Evolutionary conservation across 139 green algal genomes (phyloP), one percentile per base, ranked within the genome.

Genomic region (Axilococcus clingmanii): DNA sequence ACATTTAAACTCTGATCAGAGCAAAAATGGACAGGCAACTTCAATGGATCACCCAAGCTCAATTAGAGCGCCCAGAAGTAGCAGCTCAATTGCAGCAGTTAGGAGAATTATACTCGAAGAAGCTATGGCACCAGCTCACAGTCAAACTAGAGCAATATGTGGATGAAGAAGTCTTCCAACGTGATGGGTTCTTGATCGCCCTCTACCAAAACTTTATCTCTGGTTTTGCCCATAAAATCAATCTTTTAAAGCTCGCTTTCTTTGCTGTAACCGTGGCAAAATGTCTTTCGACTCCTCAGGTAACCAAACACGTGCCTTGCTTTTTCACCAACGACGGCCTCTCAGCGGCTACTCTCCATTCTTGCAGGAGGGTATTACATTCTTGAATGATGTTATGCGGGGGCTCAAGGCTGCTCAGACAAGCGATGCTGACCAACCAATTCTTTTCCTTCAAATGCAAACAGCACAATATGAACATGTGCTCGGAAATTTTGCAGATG

Each of bases 51-150:
- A 67, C 82, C 63, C 8, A 48, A 12, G 56, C 82, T 29, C 64
- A 75, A 23, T 46, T 41, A 3, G 40, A 80, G 40, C 40, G 61
- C 17, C 83, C 82, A 2, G 64, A 74, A 16, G 43, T 82, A 3
- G 61, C 63, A 16, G 55, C 70, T 15, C 59, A 77, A 15, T 51
- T 88, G 7, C 43, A 61, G 9, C 65, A 85, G 24, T 66, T 89
- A 2, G 61, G 56, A 5, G 75, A 69, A 17, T 69, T 95, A 14
- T 94, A 96, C 52, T 51, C 92, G 46, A 54, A 75, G 7, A 96
- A 94, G 76, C 72, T 99, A 31, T 99, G 93, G 93, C 92, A 99
- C 63, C 81, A 97, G 72, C 74, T 99, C 6, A 96, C 89, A 1
- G 40, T 88, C 2, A 81, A 83, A 38, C 55, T 97, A 11, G 86